Base-by-base conservation (phyloP, 176 grass and related monocot species). In the Ensete glaucum region DNA sequence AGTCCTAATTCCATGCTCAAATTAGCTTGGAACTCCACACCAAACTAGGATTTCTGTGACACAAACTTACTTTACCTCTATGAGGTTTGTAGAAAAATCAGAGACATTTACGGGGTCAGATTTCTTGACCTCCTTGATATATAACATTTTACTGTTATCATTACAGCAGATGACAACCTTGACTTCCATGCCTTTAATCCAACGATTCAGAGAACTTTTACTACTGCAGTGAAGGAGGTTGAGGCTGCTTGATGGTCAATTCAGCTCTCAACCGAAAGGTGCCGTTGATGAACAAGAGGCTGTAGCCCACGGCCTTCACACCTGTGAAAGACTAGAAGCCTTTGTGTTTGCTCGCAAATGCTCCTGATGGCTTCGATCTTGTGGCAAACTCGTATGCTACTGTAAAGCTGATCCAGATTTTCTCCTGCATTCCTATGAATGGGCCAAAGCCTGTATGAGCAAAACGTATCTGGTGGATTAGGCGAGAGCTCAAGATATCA, bases 371-470 rank as follows among this genome's bases (percentile, higher is more conserved):
- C 22, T 58, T 73, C 8, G 69, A 53, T 59, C 69, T 63, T 24
- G 56, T 56, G 9, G 78, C 56, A 65, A 80, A 73, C 25, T 80
- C 69, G 6, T 65, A 80, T 23, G 54, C 69, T 8, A 80, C 78
- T 3, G 69, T 73, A 26, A 80, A 80, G 23, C 69, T 80, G 23
- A 80, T 19, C 2, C 69, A 73, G 8, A 69, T 69, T 69, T 80
- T 80, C 29, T 80, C 78, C 64, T 80, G 78, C 78, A 80, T 80
- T 21, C 69, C 78, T 53, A 80, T n/a, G 56, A 80, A 80, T 26
- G 73, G 68, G 15, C 78, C 78, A 19, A 80, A 80, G 78, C 78
- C 73, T 69, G 73, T 80, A 50, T 64, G 69, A 8, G 78, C 43
- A 70, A 80, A 80, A 11, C 78, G 78, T 6, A 80, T 53, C 8